Conservation (phyloP, 768 basidiomycete genomes). For the Boletus coccyginus region DNA sequence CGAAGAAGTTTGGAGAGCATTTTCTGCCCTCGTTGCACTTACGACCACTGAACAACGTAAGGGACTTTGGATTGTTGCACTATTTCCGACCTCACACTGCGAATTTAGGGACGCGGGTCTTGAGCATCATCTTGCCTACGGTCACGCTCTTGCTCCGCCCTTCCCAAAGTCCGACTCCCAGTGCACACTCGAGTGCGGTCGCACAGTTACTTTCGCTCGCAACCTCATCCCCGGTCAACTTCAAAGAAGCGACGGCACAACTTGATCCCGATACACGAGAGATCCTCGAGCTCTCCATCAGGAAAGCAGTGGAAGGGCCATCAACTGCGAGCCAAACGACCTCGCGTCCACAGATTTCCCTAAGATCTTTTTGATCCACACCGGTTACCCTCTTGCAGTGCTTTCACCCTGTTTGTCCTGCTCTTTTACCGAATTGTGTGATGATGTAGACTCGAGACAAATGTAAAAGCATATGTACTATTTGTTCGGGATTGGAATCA, state of each 20-base stretch:
- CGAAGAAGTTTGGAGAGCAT: conserved; percentile 80
- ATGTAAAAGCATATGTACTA: not conserved
- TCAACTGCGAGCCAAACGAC: conserved; percentile 34
- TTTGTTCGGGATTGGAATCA: not conserved
- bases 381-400: not conserved
- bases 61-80: conserved; percentile 35
- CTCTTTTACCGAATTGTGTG: conserved; percentile 3
- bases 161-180: conserved; percentile 38
- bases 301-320: conserved; percentile 63
- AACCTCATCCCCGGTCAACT: conserved; percentile 63
- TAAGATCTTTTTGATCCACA: conserved; percentile 57
- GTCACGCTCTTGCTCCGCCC: conserved; percentile 67
- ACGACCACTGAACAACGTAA: conserved; percentile 61
- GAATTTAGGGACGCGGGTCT: conserved; percentile 55
- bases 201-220: conserved; percentile 72
- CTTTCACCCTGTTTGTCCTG: not conserved
- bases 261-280: conserved; percentile 58
- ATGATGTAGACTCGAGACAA: not conserved
- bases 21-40: conserved; percentile 59
- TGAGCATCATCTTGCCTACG: conserved; percentile 75
- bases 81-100: conserved; percentile 10
- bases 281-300: conserved; percentile 71
- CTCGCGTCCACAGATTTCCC: conserved; percentile 74
- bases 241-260: conserved; percentile 79
- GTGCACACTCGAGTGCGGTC: conserved; percentile 57